Conservation (phyloP, 2,329 filamentous ascomycete species). For the Trichoderma pleuroti region DNA sequence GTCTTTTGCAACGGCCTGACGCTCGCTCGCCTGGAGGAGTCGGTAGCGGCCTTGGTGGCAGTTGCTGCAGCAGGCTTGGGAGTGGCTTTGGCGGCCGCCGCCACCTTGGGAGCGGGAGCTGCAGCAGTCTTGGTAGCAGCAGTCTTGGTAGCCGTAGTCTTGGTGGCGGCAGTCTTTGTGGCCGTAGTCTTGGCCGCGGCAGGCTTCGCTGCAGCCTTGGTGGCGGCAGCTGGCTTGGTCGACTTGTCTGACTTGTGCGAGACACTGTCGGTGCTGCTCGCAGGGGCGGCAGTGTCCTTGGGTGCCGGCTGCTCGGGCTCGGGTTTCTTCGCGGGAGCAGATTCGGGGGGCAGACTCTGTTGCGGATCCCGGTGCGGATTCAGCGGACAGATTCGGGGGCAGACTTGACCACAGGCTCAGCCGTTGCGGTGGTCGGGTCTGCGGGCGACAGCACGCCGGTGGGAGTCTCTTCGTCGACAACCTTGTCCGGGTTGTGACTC, state of each 20-base stretch:
- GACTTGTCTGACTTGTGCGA: conserved; percentile 1
- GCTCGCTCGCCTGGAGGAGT: conserved; percentile 26
- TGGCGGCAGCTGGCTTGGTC: neutral
- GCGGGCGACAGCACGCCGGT: conserved; percentile 32
- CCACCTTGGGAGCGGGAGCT: neutral
- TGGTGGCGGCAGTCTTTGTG: neutral
- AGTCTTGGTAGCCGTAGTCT: conserved; percentile 11
- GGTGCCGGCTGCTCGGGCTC: neutral
- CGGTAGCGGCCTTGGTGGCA: conserved; percentile 25
- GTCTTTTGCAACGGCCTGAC: conserved; percentile 32
- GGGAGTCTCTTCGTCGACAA: conserved; percentile 38
- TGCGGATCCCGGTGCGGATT: neutral
- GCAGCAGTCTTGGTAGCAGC: conserved; percentile 25
- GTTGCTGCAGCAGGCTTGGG: conserved; percentile 25
- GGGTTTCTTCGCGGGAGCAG: neutral
- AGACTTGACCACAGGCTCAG: neutral
- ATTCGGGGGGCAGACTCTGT: neutral
- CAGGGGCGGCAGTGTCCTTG: neutral
- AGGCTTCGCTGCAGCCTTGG: neutral
- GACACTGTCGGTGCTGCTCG: neutral
- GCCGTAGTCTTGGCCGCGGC: neutral
- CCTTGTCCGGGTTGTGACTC: conserved; percentile 40
- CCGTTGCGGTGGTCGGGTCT: conserved; percentile 26
- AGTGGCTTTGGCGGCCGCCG: conserved; percentile 21
- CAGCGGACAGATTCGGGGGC: neutral